These are phyloP conservation scores for Volvariella surrecta DNA, from an alignment of 1,284 basidiomycete species.

Conservation along the genomic window DNA sequence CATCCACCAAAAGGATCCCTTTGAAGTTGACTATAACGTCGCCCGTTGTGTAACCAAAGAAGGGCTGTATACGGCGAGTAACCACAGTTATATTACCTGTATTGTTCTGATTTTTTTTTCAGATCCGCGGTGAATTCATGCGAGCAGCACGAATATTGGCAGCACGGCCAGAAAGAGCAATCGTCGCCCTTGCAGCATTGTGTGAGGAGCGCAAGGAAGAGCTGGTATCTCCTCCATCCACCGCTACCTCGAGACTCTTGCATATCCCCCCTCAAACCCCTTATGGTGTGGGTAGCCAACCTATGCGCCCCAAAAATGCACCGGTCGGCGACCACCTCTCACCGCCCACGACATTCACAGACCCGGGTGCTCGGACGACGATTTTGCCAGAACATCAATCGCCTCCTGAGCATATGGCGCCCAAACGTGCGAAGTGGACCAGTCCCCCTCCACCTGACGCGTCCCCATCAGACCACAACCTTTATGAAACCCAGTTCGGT, in stretches of 20 bases:
- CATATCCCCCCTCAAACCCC: slow-evolving; percentile 59
- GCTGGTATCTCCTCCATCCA: slow-evolving; percentile 42
- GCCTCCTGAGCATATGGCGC: slow-evolving; percentile 68
- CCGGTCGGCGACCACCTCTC: slow-evolving; percentile 34
- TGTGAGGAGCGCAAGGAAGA: slow-evolving; percentile 73
- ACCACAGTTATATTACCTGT: slow-evolving; percentile 1
- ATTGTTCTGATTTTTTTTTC: slow-evolving; percentile 1
- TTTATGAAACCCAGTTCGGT: slow-evolving; percentile 60
- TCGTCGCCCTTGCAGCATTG: slow-evolving; percentile 73
- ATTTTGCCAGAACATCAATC: slow-evolving; percentile 27
- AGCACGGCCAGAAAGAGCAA: slow-evolving; percentile 72
- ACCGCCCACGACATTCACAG: slow-evolving; percentile 38
- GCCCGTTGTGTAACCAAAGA: slow-evolving; percentile 95
- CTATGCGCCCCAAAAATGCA: slow-evolving; percentile 41
- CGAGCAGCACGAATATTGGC: slow-evolving; percentile 83
- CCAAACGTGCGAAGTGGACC: slow-evolving; percentile 69
- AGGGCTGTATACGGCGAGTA: slow-evolving; percentile 83
- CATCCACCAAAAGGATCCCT: slow-evolving; percentile 81
- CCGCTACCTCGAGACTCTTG: slow-evolving; percentile 43
- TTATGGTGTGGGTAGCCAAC: slow-evolving; percentile 55
- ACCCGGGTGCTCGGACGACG: slow-evolving; percentile 24
- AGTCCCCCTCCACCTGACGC: slow-evolving; percentile 76
- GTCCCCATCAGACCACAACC: slow-evolving; percentile 49
- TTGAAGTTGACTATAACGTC: slow-evolving; percentile 93
- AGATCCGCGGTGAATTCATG: slow-evolving; percentile 99